Percentiles rank a stretch among this genome's conserved stretches.
These are phyloP conservation scores for Komagataella ulmi DNA, from an alignment of 805 yeast species.

Conservation along the genomic window DNA sequence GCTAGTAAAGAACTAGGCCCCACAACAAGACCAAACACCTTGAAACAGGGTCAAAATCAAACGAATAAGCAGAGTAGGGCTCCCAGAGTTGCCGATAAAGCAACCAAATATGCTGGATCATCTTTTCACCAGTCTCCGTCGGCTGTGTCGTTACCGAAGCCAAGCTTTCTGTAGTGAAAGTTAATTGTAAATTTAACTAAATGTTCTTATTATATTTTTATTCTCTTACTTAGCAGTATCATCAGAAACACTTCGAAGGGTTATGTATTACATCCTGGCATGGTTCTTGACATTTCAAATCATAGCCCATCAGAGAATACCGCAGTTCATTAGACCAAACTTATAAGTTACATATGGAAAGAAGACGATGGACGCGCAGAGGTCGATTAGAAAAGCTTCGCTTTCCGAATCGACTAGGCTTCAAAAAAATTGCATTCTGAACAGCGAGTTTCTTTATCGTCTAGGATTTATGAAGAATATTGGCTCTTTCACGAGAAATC, in stretches of 20 bases:
- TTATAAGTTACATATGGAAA: no score
- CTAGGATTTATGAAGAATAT: background rate
- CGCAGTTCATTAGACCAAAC: no score
- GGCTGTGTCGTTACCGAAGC: constrained; percentile 41
- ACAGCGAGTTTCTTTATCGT: background rate
- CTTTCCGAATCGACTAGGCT: background rate
- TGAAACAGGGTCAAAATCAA: background rate
- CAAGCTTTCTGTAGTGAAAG: constrained; percentile 25
- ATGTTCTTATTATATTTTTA: background rate
- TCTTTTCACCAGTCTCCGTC: constrained; percentile 45
- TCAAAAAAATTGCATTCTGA: background rate
- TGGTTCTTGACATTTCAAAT: no score
- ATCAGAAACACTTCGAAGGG: no score
- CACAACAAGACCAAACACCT: background rate
- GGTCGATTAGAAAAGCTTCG: background rate
- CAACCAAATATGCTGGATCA: constrained; percentile 35
- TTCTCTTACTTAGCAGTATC: background rate
- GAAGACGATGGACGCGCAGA: background rate
- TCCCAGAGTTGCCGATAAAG: background rate
- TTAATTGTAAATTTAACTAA: background rate
- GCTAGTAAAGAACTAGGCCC: background rate
- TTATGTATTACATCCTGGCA: no score
- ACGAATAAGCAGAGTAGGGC: background rate
- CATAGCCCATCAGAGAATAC: no score
- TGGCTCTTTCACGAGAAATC: constrained; percentile 15